Conservation (phyloP, 257 asterid genomes). For the Coffea eugenioides region DNA sequence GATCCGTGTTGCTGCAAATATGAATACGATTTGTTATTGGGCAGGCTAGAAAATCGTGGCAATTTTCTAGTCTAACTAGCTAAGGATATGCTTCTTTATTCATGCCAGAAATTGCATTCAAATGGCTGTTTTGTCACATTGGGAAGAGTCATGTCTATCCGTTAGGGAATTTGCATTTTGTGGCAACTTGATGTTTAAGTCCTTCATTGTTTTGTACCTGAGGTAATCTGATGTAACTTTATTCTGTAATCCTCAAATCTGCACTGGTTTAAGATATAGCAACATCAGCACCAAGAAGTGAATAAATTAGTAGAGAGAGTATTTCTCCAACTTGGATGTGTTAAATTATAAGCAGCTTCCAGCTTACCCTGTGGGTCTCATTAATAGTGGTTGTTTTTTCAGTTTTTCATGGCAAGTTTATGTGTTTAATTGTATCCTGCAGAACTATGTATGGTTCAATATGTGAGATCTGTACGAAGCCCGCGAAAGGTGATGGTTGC, state of each 20-base stretch:
- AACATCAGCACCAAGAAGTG: background rate
- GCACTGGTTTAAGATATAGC: background rate
- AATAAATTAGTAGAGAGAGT: background rate
- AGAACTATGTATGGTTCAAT: slow-evolving; percentile 62
- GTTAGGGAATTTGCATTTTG: background rate
- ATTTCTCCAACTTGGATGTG: background rate
- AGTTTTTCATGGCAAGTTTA: slow-evolving; percentile 1
- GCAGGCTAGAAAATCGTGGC: no score
- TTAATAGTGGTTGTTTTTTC: background rate
- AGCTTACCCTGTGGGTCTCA: background rate
- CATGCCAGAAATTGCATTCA: background rate
- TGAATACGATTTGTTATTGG: no score
- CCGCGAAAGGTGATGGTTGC: slow-evolving; percentile 79
- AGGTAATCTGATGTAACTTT: background rate
- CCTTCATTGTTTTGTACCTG: background rate
- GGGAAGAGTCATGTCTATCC: background rate
- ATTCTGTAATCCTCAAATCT: background rate
- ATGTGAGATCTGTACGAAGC: slow-evolving; percentile 52
- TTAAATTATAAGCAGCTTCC: background rate
- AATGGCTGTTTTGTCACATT: background rate
- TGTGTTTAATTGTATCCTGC: slow-evolving; percentile 26
- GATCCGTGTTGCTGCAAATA: no score
- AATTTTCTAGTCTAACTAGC: no score
- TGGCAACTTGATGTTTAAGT: background rate
- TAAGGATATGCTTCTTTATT: no score